Conservation (phyloP, 805 yeast species). For the Candida rishiriensis region DNA sequence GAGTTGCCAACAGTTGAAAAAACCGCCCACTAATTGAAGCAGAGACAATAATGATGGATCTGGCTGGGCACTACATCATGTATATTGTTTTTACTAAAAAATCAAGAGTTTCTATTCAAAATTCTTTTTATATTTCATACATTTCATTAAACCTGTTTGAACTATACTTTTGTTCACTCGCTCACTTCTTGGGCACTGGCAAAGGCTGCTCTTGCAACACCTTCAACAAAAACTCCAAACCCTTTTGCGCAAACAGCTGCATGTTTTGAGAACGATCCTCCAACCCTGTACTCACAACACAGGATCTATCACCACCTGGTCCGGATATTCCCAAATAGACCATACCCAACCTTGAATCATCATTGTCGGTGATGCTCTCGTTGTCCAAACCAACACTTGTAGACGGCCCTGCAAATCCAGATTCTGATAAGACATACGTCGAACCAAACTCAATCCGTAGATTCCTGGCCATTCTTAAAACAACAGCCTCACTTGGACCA, state of each 20-base stretch:
- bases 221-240: constrained; percentile 55
- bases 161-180: background rate
- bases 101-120: too few species aligned
- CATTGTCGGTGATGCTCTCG: constrained; percentile 18
- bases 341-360: constrained; percentile 48
- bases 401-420: constrained; percentile 84
- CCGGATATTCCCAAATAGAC: constrained; percentile 71
- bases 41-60: too few species aligned
- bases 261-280: constrained; percentile 61
- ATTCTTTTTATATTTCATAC: too few species aligned
- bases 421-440: constrained; percentile 76
- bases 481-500: constrained; percentile 79
- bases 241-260: constrained; percentile 68
- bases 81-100: too few species aligned
- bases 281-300: constrained; percentile 39
- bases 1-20: constrained; percentile 52
- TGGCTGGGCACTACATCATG: too few species aligned
- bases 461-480: constrained; percentile 70
- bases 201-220: constrained; percentile 33
- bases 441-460: constrained; percentile 77
- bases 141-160: background rate
- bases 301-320: constrained; percentile 52
- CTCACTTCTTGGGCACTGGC: background rate
- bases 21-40: constrained; percentile 30
- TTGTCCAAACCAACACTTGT: constrained; percentile 34